phyloP scores from a whole-genome alignment of 1,284 basidiomycete species.

The Ustilago shanxiensis region DNA sequence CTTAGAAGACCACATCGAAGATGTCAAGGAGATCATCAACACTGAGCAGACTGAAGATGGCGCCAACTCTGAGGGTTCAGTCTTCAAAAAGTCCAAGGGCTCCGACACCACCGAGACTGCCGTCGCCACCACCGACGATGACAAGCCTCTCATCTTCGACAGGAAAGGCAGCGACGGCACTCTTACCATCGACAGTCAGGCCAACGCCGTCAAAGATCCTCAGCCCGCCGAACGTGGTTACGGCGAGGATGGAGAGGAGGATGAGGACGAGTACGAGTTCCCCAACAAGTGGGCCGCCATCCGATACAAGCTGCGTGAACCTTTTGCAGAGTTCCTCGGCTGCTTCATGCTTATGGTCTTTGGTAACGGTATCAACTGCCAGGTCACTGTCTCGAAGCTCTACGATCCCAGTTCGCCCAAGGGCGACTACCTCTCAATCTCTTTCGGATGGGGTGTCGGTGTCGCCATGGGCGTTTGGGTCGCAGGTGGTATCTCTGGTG shows the following conservation, averaged over 20 bases:
- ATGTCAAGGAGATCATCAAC: constrained; percentile 29
- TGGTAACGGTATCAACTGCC: constrained; percentile 64
- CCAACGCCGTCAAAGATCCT: constrained; percentile 23
- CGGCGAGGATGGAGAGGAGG: constrained; percentile 14
- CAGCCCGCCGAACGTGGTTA: constrained; percentile 36
- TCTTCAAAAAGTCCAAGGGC: constrained; percentile 14
- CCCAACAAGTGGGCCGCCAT: constrained; percentile 59
- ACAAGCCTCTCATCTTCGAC: constrained; percentile 2
- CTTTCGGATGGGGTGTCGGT: constrained; percentile 65
- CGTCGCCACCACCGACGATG: constrained; percentile 12
- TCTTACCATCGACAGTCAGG: background rate
- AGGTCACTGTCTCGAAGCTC: constrained; percentile 53
- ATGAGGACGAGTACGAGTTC: constrained; percentile 48
- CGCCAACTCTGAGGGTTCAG: constrained; percentile 9
- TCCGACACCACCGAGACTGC: constrained; percentile 19
- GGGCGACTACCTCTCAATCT: constrained; percentile 57
- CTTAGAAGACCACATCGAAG: constrained; percentile 28
- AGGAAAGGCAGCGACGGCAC: constrained; percentile 31
- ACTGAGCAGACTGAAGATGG: constrained; percentile 17
- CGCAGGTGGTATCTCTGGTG: constrained; percentile 62
- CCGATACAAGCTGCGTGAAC: constrained; percentile 58
- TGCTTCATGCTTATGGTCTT: constrained; percentile 62
- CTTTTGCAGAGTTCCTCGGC: constrained; percentile 61
- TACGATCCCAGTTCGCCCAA: constrained; percentile 41
- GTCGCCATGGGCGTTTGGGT: constrained; percentile 64